Percentiles rank a stretch among this genome's conserved stretches.
Evolutionary conservation across 805 yeast species (phyloP).

Genomic region (Nakazawaea molendinolei): DNA sequence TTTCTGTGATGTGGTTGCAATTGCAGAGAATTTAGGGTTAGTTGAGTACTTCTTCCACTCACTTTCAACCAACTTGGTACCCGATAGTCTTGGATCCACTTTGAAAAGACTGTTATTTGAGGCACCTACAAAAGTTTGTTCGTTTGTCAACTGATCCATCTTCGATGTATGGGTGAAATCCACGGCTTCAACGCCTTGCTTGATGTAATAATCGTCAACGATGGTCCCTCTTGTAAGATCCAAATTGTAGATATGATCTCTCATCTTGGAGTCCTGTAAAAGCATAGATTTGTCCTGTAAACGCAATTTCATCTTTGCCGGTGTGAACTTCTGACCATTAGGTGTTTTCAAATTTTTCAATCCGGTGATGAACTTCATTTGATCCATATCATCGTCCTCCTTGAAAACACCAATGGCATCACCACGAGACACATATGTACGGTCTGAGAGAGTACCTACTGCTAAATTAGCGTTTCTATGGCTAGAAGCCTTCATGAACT

Average conservation of each 20-base stretch:
- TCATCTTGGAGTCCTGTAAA: constrained; percentile 45
- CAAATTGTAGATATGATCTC: constrained; percentile 54
- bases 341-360: constrained; percentile 52
- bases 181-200: constrained; percentile 40
- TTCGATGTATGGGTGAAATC: constrained; percentile 67
- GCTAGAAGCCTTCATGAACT: constrained; percentile 18
- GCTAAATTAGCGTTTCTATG: constrained; percentile 59
- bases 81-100: constrained; percentile 70
- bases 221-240: constrained; percentile 75
- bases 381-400: constrained; percentile 41
- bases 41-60: constrained; percentile 49
- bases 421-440: constrained; percentile 77
- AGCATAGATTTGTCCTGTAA: constrained; percentile 65
- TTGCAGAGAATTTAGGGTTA: constrained; percentile 46
- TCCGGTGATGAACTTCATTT: constrained; percentile 58
- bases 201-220: constrained; percentile 78
- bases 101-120: constrained; percentile 61
- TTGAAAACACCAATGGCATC: constrained; percentile 76
- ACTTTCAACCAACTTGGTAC: constrained; percentile 49
- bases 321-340: constrained; percentile 36
- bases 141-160: constrained; percentile 66
- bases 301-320: constrained; percentile 58
- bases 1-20: constrained; percentile 71
- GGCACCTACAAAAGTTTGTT: constrained; percentile 68
- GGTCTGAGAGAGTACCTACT: constrained; percentile 61